Evolutionary conservation across 768 basidiomycete genomes (phyloP), one percentile per base, ranked within the genome.

Genomic region (Amanita rimosa): DNA sequence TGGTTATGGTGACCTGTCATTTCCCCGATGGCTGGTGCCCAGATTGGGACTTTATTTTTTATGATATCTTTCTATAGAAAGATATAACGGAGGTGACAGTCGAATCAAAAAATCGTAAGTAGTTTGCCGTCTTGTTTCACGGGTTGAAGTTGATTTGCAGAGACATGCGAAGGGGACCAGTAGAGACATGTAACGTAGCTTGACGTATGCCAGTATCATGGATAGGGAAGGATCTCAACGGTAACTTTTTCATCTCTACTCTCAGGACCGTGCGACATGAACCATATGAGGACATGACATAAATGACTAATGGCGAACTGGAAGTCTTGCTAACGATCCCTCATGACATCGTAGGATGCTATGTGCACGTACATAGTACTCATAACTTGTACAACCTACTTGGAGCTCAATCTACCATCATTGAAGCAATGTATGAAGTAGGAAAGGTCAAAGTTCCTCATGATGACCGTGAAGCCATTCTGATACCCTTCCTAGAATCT

Each of bases 1-100:
- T 85, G 83, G 85, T 51, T 87, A 35, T 86, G 83, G 83, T 78
- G 76, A 54, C 77, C 80, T 13, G 57, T 83, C 17, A 60, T 83
- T 10, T 81, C 67, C 1, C 76, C 83, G 5, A 68, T 83, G 52
- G 46, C 76, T 14, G 83, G 85, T 22, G 82, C 73, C 46, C 72
- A 79, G 54, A 58, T 62, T 19, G 85, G 74, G 10, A 64, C 73
- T 5, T 62, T 78, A 46, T 59, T 77, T n/a, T n/a, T 51, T 87
- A 87, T 52, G 84, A 86, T 51, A 49, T 66, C 6, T 70, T 85
- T 52, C 54, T 85, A 46, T 85, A n/a, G n/a, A n/a, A n/a, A n/a
- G n/a, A n/a, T n/a, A 73, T 58, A 72, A 73, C 17, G 80, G 81
- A 27, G 53, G 66, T 1, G 79, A 83, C 48, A 73, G 71, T 45